A percentile compares a stretch with the other conserved stretches of the same genome.
These are phyloP conservation scores for Coemansia sp. DNA, from an alignment of 192 early-diverging fungal species.

Conservation along the genomic window DNA sequence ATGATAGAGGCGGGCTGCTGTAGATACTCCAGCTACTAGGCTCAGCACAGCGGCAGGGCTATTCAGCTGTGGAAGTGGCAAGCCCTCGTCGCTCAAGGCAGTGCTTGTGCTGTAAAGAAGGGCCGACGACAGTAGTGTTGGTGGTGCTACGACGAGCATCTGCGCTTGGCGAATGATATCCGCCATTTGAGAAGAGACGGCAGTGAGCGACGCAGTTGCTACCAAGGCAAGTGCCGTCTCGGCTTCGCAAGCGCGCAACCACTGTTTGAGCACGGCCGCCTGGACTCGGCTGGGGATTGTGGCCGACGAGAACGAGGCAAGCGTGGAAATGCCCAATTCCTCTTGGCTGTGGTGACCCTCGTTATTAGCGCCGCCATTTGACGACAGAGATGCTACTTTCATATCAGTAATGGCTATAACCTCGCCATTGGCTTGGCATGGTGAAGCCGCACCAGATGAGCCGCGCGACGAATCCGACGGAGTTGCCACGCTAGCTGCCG, in stretches of 20 bases:
- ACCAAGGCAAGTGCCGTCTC: constrained; percentile 10
- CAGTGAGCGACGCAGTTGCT: not conserved
- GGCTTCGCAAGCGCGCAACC: constrained; percentile 23
- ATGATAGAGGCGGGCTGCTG: not conserved
- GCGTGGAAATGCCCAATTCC: not conserved
- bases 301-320: not conserved
- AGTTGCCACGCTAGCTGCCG: constrained; percentile 1
- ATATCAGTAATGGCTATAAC: constrained; percentile 29
- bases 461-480: constrained; percentile 2
- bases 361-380: too few relatives aligned
- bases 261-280: constrained; percentile 21
- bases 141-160: too few relatives aligned
- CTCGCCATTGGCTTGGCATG: not conserved
- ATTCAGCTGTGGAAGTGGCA: too few relatives aligned
- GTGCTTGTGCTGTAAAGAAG: too few relatives aligned
- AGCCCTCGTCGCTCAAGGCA: too few relatives aligned
- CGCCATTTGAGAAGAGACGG: too few relatives aligned
- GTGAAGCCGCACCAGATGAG: constrained; percentile 15
- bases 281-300: not conserved
- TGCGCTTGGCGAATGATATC: too few relatives aligned
- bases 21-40: not conserved
- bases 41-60: not conserved
- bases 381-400: constrained; percentile 16
- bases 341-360: not conserved
- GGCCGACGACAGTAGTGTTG: too few relatives aligned